These are phyloP conservation scores for Backusella psychrophila DNA, from an alignment of 192 early-diverging fungal genomes.

Conservation along the genomic window DNA sequence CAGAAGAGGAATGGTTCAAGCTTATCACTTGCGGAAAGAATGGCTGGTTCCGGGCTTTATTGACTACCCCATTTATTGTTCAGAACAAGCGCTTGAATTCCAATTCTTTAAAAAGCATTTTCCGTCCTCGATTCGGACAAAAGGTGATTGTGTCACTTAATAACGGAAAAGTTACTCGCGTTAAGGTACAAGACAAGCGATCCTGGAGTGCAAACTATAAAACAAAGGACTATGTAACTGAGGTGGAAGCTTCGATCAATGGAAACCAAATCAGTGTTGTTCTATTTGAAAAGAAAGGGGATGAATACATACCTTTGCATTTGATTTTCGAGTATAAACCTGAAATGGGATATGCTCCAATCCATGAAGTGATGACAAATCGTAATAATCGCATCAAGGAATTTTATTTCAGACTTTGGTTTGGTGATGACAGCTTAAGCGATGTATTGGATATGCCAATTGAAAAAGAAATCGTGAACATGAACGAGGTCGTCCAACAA, in stretches of 20 bases:
- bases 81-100: conserved; percentile 68
- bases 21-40: conserved; percentile 67
- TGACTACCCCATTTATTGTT: conserved; percentile 74
- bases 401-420: conserved; percentile 89
- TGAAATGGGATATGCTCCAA: conserved; percentile 72
- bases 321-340: conserved; percentile 84
- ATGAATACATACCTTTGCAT: conserved; percentile 67
- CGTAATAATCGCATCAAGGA: conserved; percentile 81
- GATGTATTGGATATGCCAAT: conserved; percentile 55
- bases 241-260: conserved; percentile 47
- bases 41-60: conserved; percentile 83
- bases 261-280: conserved; percentile 55
- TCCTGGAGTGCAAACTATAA: conserved; percentile 53
- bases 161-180: conserved; percentile 32
- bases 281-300: conserved; percentile 65
- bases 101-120: conserved; percentile 61
- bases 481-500: conserved; percentile 56
- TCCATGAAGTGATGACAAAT: conserved; percentile 86
- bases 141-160: conserved; percentile 38
- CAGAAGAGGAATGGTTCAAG: conserved; percentile 65
- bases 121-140: conserved; percentile 64
- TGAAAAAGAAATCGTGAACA: conserved; percentile 62
- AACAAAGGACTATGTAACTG: conserved; percentile 43
- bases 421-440: conserved; percentile 49
- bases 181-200: conserved; percentile 54